These are phyloP conservation scores for Paspalum vaginatum DNA, from an alignment of 176 grass and related monocot species.

Conservation along the genomic window DNA sequence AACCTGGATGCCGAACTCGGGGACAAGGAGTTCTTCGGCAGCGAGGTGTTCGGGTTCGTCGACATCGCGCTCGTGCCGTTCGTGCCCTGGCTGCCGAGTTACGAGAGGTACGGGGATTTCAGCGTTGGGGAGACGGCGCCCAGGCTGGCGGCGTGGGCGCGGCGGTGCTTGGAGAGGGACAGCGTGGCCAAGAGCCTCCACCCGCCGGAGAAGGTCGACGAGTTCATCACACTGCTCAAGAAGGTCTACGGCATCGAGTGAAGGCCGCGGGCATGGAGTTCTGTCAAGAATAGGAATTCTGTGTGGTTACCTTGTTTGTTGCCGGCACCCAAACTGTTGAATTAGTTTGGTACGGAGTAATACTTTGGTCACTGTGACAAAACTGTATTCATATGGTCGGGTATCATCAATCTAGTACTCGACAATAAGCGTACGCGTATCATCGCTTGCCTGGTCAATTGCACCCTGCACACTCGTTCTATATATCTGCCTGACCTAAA, in stretches of 20 bases:
- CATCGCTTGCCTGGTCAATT: no score
- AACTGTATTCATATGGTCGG: no score
- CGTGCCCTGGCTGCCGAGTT: conserved; percentile 32
- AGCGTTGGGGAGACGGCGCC: conserved; percentile 25
- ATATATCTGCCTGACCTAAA: no score
- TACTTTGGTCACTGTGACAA: no score
- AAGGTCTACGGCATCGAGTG: conserved; percentile 31
- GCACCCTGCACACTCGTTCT: no score
- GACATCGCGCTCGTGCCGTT: conserved; percentile 45
- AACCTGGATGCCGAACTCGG: conserved; percentile 47
- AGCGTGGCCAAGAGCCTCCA: conserved; percentile 38
- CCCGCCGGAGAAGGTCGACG: conserved; percentile 44
- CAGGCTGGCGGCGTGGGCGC: conserved; percentile 33
- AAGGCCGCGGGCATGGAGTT: no score
- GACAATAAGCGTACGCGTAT: no score
- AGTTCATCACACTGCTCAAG: conserved; percentile 39
- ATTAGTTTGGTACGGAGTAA: no score
- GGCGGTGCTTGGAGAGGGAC: conserved; percentile 37
- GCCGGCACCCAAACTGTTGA: no score
- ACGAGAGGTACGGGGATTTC: conserved; percentile 40
- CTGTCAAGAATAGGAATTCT: no score
- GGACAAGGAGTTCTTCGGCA: conserved; percentile 40
- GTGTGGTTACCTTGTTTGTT: no score
- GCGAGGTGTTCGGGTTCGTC: conserved; percentile 46
- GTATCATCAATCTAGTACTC: no score